Base-by-base conservation (phyloP, 2,329 filamentous ascomycete species). In the Lecanosticta acicola region DNA sequence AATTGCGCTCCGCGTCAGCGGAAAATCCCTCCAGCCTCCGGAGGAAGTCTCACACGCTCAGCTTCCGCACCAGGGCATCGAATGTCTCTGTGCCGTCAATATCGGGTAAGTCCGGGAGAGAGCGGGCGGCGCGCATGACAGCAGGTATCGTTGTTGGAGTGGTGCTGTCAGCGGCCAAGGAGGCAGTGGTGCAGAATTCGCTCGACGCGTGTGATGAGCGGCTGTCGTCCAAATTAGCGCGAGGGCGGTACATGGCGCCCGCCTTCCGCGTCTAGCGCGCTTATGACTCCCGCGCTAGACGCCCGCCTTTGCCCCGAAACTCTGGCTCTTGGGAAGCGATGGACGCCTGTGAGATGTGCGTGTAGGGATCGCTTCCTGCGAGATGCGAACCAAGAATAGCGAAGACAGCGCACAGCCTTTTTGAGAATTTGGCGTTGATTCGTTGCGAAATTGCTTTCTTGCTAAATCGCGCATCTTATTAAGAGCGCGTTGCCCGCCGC, bases 1-100 rank as follows among this genome's bases (percentile, higher is more conserved):
- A 10, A 19, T 18, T 16, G 17, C 19, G 17, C 38, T 38, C 34
- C 19, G 29, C 18, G 40, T 53, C 51, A 50, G 47, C 41, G 21
- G 43, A 39, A 32, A 45, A 11, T 3, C 13, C 35, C 17, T 16
- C 17, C 18, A 17, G 7, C 13, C 32, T 29, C 38, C 11, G 45
- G 37, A 32, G 7, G n/a, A n/a, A n/a, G n/a, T n/a, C n/a, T n/a
- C n/a, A 84, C 80, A 72, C 62, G 1, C 81, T 83, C 29, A 87
- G 71, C 68, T 85, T 83, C 68, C 80, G 80, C 45, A 85, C 77
- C 14, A 87, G 71, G 11, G 74, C 71, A 37, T 80, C 78, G 59
- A 87, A 85, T 18, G 69, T 65, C 57, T 87, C 82, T 18, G 75
- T 68, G 13, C 74, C 67, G 5, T 62, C 65, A 56, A 87, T 83